Conservation (phyloP, 1,284 basidiomycete genomes). For the Malassezia sympodialis region DNA sequence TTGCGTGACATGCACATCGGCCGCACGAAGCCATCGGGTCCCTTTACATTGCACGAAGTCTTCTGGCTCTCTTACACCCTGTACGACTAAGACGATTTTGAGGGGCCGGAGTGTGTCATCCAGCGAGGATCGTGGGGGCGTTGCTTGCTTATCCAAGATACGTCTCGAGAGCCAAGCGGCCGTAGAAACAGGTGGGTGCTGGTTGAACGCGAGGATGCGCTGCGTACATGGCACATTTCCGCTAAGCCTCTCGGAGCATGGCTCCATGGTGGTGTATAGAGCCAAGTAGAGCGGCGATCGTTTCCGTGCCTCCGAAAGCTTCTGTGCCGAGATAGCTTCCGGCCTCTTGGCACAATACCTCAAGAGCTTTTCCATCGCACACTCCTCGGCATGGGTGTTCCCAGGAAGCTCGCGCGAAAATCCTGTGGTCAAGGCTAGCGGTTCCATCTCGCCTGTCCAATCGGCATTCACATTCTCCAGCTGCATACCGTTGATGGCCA, state of each 20-base stretch:
- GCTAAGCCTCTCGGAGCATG: conserved; percentile 80
- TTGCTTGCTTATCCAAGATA: neutral
- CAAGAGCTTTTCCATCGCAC: conserved; percentile 69
- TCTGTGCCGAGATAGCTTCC: neutral
- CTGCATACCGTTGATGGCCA: conserved; percentile 52
- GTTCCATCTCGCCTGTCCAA: neutral
- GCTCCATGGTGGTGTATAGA: conserved; percentile 92
- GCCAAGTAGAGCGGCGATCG: conserved; percentile 52
- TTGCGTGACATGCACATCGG: conserved; percentile 67
- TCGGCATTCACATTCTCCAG: conserved; percentile 1
- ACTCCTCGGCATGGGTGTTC: conserved; percentile 96
- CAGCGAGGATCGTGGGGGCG: neutral
- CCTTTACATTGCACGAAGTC: conserved; percentile 94
- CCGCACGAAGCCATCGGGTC: conserved; percentile 62
- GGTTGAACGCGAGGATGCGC: conserved; percentile 59
- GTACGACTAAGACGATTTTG: conserved; percentile 64
- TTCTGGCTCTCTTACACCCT: conserved; percentile 82
- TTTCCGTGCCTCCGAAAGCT: neutral
- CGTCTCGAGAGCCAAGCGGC: conserved; percentile 9
- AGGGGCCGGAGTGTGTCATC: conserved; percentile 5
- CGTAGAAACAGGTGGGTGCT: conserved; percentile 4
- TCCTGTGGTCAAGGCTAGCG: conserved; percentile 61
- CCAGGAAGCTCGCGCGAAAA: conserved; percentile 81
- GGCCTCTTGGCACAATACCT: conserved; percentile 18
- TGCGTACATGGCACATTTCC: conserved; percentile 78